Conservation (phyloP, 2,329 filamentous ascomycete species). For the Fusarium nematophilum region DNA sequence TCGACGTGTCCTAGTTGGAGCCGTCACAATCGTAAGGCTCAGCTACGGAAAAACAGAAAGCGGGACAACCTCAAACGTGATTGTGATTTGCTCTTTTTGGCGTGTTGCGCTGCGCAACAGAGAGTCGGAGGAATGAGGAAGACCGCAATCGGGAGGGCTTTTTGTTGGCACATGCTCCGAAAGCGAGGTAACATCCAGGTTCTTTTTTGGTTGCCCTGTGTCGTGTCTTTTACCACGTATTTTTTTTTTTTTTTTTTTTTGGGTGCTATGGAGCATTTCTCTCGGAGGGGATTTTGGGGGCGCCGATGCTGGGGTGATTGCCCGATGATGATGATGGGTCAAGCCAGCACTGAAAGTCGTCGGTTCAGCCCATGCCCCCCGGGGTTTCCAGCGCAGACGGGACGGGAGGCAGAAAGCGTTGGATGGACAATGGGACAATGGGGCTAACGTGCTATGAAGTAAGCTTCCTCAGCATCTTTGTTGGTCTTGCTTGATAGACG, state of each 20-base stretch:
- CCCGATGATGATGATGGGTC: conserved; percentile 27
- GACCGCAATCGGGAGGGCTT: conserved; percentile 6
- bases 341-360: too few species aligned
- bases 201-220: neutral
- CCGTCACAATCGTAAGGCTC: conserved; percentile 13
- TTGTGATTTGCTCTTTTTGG: conserved; percentile 6
- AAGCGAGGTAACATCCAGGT: neutral
- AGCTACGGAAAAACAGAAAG: conserved; percentile 7
- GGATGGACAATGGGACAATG: conserved; percentile 10
- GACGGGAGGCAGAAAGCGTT: too few species aligned
- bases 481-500: conserved; percentile 35
- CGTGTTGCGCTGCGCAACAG: conserved; percentile 36
- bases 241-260: neutral
- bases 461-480: conserved; percentile 25
- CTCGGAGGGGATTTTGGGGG: too few species aligned
- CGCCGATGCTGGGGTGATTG: conserved; percentile 15
- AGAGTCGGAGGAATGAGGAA: conserved; percentile 27
- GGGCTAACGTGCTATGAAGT: conserved; percentile 20
- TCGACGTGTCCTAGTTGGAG: neutral
- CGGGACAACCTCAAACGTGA: conserved; percentile 10
- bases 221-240: too few species aligned
- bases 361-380: conserved; percentile 6
- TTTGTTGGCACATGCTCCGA: neutral
- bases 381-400: neutral
- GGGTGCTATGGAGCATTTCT: too few species aligned